Conservation (phyloP, 495 filamentous ascomycete genomes). For the Podospora pseudopauciseta region DNA sequence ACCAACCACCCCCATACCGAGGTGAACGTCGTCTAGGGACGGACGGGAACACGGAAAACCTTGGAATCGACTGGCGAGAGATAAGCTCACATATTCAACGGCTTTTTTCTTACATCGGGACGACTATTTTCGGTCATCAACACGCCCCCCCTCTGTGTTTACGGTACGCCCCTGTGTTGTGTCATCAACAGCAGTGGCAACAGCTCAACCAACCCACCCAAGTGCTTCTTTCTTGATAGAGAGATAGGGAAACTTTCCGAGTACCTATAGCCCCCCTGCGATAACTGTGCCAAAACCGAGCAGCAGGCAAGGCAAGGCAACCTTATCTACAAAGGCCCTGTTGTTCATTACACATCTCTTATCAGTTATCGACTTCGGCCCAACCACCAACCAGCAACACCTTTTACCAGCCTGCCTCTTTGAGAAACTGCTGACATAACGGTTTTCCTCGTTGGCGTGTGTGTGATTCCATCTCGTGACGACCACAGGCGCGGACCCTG, state of each 20-base stretch:
- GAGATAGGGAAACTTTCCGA: not conserved
- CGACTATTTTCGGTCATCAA: no score
- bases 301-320: not conserved
- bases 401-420: not conserved
- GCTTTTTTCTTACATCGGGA: not conserved
- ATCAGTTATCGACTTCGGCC: not conserved
- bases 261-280: not conserved
- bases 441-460: not conserved
- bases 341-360: not conserved
- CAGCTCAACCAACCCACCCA: not conserved
- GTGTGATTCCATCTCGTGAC: slow-evolving; percentile 6
- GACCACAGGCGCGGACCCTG: not conserved
- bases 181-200: no score
- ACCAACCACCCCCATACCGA: not conserved
- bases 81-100: not conserved
- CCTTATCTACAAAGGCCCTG: not conserved
- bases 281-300: not conserved
- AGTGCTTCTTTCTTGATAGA: not conserved
- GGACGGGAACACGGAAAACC: not conserved
- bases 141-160: not conserved
- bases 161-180: not conserved
- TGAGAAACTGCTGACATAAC: not conserved
- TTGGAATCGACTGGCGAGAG: not conserved
- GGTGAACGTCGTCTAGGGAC: not conserved
- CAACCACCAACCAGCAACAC: not conserved